phyloP scores from a whole-genome alignment of 306 rosid species.

The Acacia melanoxylon region DNA sequence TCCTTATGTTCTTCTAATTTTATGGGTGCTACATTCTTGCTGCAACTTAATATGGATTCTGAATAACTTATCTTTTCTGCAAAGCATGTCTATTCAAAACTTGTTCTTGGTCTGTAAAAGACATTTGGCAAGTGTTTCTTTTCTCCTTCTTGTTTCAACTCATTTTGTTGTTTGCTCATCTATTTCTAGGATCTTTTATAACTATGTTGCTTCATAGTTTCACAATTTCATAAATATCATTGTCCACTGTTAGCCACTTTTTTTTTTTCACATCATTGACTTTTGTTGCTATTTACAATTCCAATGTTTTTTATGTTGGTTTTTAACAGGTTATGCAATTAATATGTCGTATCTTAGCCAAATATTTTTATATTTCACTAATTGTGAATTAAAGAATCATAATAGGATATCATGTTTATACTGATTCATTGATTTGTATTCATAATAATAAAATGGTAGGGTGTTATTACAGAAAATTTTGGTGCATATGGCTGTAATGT shows the following conservation, averaged over 20 bases:
- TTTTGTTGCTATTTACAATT: neutral
- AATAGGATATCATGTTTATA: constrained; percentile 26
- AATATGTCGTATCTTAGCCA: constrained; percentile 14
- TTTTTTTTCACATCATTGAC: neutral
- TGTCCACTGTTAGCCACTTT: neutral
- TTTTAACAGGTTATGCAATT: constrained; percentile 25
- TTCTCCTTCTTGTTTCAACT: neutral
- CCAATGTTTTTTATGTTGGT: neutral
- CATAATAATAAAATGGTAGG: constrained; percentile 74
- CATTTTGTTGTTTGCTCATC: neutral
- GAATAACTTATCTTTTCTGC: neutral
- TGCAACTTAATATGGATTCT: neutral
- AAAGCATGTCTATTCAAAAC: neutral
- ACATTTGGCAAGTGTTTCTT: neutral
- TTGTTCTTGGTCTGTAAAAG: neutral
- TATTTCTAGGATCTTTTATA: neutral
- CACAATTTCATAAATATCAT: neutral
- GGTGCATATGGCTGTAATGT: constrained; percentile 81
- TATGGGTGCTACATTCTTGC: neutral
- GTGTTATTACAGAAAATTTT: constrained; percentile 76
- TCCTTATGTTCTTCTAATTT: neutral
- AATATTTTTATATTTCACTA: neutral
- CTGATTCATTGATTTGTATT: constrained; percentile 45
- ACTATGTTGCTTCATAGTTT: neutral
- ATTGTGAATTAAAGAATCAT: constrained; percentile 4